phyloP scores from a whole-genome alignment of 148 eudicot genomes.

The Vaccinium myrtillus region DNA sequence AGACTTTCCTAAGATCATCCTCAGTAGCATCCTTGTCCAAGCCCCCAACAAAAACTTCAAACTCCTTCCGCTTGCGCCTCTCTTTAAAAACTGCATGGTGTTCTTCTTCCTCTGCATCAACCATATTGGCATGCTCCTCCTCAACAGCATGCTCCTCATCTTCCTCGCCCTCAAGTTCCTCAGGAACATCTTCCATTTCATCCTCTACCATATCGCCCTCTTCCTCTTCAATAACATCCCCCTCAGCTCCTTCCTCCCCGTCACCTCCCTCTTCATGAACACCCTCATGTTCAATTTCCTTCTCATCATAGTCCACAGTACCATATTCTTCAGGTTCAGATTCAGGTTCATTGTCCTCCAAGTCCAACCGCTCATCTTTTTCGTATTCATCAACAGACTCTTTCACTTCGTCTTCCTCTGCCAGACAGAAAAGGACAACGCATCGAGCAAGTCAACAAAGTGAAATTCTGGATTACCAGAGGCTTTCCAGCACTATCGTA shows the following conservation, averaged over 20 bases:
- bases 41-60: conserved; percentile 96
- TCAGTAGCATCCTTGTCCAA: conserved; percentile 99
- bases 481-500: conserved; percentile 1
- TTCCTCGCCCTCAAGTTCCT: conserved; percentile 78
- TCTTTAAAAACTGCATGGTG: conserved; percentile 81
- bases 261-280: conserved; percentile 72
- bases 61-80: conserved; percentile 92
- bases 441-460: conserved; percentile 39
- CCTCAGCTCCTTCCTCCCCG: conserved; percentile 61
- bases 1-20: conserved; percentile 86
- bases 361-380: conserved; percentile 82
- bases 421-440: conserved; percentile 45
- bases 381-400: conserved; percentile 80
- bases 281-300: conserved; percentile 67
- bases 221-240: conserved; percentile 56
- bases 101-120: conserved; percentile 75
- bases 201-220: conserved; percentile 62
- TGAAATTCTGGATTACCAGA: not conserved
- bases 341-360: conserved; percentile 96
- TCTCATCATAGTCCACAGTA: conserved; percentile 83
- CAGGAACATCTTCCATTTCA: conserved; percentile 60
- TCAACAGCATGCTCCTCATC: conserved; percentile 59
- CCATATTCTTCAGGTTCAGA: conserved; percentile 91
- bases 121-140: conserved; percentile 56
- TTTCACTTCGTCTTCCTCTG: conserved; percentile 82